These are phyloP conservation scores for Phytopythium delawarense DNA, from an alignment of 352 stramenopile genomes.

Conservation along the genomic window DNA sequence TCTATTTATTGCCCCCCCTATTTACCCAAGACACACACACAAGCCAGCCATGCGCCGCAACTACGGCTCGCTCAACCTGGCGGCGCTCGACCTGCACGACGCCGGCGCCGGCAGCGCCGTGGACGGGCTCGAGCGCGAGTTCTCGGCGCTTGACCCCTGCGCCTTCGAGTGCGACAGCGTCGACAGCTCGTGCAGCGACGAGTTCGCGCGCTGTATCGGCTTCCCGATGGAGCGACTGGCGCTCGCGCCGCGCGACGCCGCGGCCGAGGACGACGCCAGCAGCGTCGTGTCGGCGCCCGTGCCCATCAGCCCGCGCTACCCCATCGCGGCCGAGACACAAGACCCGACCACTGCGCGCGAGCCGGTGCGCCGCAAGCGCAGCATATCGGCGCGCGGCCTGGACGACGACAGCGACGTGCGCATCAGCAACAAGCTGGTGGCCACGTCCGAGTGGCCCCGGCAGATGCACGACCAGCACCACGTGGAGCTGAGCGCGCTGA, in stretches of 20 bases:
- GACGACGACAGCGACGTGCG: conserved; percentile 18
- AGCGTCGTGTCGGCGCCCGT: conserved; percentile 9
- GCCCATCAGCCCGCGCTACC: conserved; percentile 11
- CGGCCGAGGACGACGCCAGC: background rate
- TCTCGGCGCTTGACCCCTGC: conserved; percentile 23
- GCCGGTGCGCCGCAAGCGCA: conserved; percentile 17
- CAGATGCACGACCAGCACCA: conserved; percentile 33
- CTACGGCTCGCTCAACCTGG: conserved; percentile 49
- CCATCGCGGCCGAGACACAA: conserved; percentile 9
- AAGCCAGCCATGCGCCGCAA: conserved; percentile 39
- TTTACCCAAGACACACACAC: conserved; percentile 8
- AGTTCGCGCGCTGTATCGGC: conserved; percentile 28
- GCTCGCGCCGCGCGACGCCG: background rate
- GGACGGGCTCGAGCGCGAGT: conserved; percentile 18
- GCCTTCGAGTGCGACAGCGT: conserved; percentile 17
- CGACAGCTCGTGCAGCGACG: conserved; percentile 19
- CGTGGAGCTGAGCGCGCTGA: conserved; percentile 40
- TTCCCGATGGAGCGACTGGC: conserved; percentile 29
- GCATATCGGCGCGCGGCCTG: conserved; percentile 13
- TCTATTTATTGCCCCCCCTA: conserved; percentile 7
- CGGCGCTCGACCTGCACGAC: conserved; percentile 33
- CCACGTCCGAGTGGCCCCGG: conserved; percentile 20
- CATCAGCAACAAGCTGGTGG: conserved; percentile 12
- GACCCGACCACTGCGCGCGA: conserved; percentile 20
- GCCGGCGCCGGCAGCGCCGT: conserved; percentile 14